These are phyloP conservation scores for Acacia crassicarpa DNA, from an alignment of 306 rosid species.

Conservation along the genomic window DNA sequence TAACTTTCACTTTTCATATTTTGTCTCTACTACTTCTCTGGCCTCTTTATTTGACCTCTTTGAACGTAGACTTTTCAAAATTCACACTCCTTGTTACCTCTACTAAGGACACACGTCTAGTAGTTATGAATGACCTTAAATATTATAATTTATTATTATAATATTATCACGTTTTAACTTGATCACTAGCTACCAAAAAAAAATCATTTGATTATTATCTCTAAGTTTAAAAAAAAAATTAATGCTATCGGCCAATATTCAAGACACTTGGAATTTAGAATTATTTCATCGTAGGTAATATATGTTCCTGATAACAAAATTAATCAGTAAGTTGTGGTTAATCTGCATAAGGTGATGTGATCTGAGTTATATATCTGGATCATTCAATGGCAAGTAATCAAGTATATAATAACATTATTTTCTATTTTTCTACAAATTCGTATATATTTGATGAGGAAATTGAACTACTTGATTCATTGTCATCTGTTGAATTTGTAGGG, in stretches of 20 bases:
- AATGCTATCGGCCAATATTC: not conserved
- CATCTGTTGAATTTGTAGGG: not conserved
- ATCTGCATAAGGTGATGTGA: not conserved
- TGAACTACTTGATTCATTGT: not conserved
- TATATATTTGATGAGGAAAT: not conserved
- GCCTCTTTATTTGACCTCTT: not conserved
- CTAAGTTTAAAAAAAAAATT: not conserved
- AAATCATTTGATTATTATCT: not conserved
- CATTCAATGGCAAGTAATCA: not conserved
- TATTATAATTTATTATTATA: not conserved
- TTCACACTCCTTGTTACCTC: not conserved
- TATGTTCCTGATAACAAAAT: not conserved
- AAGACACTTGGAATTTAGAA: not conserved
- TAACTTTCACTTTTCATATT: not conserved
- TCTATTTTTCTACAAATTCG: not conserved
- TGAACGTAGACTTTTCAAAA: not conserved
- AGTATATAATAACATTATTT: not conserved
- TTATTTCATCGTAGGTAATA: not conserved
- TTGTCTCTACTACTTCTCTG: not conserved
- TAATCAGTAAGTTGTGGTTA: not conserved
- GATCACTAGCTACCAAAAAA: not conserved
- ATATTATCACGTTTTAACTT: not conserved
- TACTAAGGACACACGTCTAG: not conserved
- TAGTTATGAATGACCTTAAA: not conserved
- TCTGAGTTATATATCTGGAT: not conserved